A percentile compares a stretch with the other conserved stretches of the same genome.
phyloP scores from a whole-genome alignment of 1,284 basidiomycete genomes.

The Trichosporon asahii region DNA sequence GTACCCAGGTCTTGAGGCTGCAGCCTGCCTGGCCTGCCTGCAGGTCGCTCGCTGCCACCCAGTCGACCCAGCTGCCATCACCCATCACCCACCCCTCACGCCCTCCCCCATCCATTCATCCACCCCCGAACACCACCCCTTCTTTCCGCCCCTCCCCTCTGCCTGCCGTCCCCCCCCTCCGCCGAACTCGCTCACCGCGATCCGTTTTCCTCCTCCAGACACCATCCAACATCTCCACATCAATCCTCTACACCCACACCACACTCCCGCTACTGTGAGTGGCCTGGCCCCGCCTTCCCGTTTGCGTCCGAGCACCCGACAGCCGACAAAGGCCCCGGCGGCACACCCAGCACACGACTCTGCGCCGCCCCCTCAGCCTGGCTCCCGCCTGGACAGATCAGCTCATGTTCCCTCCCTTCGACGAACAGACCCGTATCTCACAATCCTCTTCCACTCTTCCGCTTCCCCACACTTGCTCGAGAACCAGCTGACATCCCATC shows the following conservation, averaged over 20 bases:
- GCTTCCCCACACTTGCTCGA: neutral
- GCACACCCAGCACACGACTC: constrained; percentile 4
- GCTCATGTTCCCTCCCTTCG: neutral
- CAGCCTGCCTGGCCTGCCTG: neutral
- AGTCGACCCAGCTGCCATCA: neutral
- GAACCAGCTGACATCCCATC: neutral
- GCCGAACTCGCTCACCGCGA: neutral
- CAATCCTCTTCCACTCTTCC: constrained; percentile 6
- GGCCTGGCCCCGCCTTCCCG: neutral
- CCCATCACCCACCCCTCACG: neutral
- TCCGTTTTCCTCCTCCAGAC: neutral
- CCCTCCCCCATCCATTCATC: constrained; percentile 1
- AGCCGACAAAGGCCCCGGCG: neutral
- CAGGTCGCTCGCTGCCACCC: too few species aligned
- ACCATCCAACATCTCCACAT: neutral
- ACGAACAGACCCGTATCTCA: neutral
- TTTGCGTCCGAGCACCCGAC: constrained; percentile 1
- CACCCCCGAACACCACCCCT: constrained; percentile 5
- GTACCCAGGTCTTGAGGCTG: neutral
- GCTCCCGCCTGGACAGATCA: neutral
- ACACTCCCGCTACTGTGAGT: neutral
- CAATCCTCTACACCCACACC: neutral
- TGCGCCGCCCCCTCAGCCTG: constrained; percentile 1
- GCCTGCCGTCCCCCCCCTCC: neutral
- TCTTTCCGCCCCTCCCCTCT: neutral